Evolutionary conservation across 1,284 basidiomycete species (phyloP).

Genomic region (Ustilago nuda): DNA sequence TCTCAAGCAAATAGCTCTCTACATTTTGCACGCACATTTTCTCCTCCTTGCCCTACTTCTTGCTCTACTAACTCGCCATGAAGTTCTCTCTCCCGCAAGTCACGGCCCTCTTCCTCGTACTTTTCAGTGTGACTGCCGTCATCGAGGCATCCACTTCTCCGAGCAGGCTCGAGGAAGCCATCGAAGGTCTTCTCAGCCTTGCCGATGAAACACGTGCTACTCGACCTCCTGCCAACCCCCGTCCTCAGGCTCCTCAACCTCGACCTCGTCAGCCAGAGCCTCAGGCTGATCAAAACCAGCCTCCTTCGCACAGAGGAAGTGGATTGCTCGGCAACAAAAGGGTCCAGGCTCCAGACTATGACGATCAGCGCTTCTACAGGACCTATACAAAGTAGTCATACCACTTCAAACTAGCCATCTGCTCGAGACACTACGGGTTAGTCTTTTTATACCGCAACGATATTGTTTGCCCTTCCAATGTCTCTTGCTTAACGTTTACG

Average conservation of each 20-base stretch:
- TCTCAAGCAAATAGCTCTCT: no score
- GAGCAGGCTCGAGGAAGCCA: background rate
- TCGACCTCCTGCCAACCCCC: background rate
- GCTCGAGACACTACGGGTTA: no score
- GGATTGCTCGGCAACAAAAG: background rate
- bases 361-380: background rate
- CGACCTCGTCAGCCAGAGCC: constrained; percentile 1
- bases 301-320: background rate
- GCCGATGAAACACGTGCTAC: background rate
- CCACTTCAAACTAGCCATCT: no score
- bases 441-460: no score
- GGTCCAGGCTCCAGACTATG: background rate
- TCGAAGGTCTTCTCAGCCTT: background rate
- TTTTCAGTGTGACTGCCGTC: background rate
- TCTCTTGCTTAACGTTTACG: no score
- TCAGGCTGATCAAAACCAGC: background rate
- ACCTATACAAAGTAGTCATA: background rate
- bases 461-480: no score
- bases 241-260: background rate
- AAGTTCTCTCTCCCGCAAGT: background rate
- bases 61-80: background rate
- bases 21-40: background rate
- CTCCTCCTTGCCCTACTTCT: background rate
- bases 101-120: background rate
- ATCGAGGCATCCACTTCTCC: background rate